Evolutionary conservation across 768 basidiomycete genomes (phyloP).

Genomic region (Hygrophoropsis aurantiaca): DNA sequence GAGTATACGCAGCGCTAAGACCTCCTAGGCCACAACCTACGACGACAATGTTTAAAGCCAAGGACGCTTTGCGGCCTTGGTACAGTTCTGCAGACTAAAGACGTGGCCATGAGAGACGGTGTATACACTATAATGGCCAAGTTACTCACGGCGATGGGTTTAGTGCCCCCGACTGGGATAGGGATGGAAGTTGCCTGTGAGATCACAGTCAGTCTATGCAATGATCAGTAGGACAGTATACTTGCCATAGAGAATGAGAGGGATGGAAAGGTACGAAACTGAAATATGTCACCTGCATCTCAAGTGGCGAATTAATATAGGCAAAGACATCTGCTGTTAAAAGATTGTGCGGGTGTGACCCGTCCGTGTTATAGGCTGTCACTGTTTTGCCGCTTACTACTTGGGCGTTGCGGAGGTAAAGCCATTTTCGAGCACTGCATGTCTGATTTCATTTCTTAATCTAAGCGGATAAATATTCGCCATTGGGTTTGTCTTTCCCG

Average conservation of each 20-base stretch:
- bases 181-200: neutral
- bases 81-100: constrained; percentile 14
- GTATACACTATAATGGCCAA: neutral
- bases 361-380: constrained; percentile 1
- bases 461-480: neutral
- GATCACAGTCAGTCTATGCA: no score
- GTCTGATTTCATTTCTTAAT: neutral
- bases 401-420: constrained; percentile 1
- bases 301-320: constrained; percentile 8
- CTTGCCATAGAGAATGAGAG: neutral
- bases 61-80: constrained; percentile 19
- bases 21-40: constrained; percentile 55
- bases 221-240: neutral
- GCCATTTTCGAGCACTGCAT: neutral
- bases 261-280: neutral
- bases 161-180: neutral
- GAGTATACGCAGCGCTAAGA: constrained; percentile 42
- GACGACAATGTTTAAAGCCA: constrained; percentile 38
- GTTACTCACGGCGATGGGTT: neutral
- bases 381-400: constrained; percentile 1
- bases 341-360: constrained; percentile 13
- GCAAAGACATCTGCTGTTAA: constrained; percentile 4
- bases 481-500: neutral
- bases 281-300: neutral
- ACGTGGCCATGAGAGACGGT: neutral